Base-by-base conservation (phyloP, 202 grass and related monocot genomes). In the Brachypodium distachyon region DNA sequence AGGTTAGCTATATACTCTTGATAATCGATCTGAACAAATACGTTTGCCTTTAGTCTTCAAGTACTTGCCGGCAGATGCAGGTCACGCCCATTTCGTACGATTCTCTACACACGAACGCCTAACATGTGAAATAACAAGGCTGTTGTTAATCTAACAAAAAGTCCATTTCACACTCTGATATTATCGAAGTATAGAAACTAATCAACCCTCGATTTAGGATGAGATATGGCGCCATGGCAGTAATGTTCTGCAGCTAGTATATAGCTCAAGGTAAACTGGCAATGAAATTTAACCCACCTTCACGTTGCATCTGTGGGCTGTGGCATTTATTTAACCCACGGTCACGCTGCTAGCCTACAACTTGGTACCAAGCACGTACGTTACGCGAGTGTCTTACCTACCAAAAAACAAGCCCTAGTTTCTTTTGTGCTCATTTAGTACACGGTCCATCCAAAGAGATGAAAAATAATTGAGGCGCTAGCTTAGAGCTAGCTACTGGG, bases 401-500 rank as follows among this genome's bases (percentile, higher is more conserved):
- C 52, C 70, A 81, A 70, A 70, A 81, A 43, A 38, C 41, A 23
- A n/a, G 11, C 50, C 60, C 36, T n/a, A 7, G 18, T 42, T 85
- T 73, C 61, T 51, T 37, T 67, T 43, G 19, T 43, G 11, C 10
- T 0, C 38, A 71, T 67, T 72, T 12, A 51, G 56, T 28, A 46
- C 50, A n/a, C 38, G n/a, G 4, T 65, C 21, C 21, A 26, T 7
- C 39, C 39, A 41, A 6, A 38, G 6, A 36, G 34, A 56, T 31
- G 42, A 53, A 62, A n/a, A 86, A 86, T 81, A 86, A 86, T 56
- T 56, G 72, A 81, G 62, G 39, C 19, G 49, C 38, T 27, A 9
- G 12, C 12, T 57, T 57, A 57, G 34, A 5, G 38, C 61, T 40
- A 65, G 38, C 39, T 4, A 67, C n/a, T n/a, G 23, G 23, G 77